phyloP scores from a whole-genome alignment of 192 early-diverging fungal species.

The Coemansia sp. region DNA sequence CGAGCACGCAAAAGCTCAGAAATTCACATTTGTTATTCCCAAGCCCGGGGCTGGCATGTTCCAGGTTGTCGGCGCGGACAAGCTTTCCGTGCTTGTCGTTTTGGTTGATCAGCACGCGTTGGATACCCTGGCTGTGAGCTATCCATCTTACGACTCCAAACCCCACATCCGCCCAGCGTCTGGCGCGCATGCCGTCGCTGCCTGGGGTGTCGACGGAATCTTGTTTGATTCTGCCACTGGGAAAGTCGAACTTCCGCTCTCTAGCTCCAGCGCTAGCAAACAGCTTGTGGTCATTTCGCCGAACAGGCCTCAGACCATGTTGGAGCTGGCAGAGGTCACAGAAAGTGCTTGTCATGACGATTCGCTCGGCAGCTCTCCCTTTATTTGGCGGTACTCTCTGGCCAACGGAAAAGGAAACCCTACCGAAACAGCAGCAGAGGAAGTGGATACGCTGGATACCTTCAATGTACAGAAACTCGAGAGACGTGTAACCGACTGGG shows the following conservation, averaged over 20 bases:
- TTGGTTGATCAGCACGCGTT: constrained; percentile 29
- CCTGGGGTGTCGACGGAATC: constrained; percentile 45
- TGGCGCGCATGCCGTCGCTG: constrained; percentile 12
- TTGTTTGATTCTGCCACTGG: background rate
- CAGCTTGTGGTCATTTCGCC: constrained; percentile 19
- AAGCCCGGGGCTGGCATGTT: constrained; percentile 32
- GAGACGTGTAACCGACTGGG: constrained; percentile 45
- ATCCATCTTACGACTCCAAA: constrained; percentile 13
- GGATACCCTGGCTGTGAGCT: constrained; percentile 36
- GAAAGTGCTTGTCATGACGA: background rate
- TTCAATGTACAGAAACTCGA: constrained; percentile 27
- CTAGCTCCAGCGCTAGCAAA: background rate
- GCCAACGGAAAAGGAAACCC: background rate
- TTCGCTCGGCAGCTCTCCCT: constrained; percentile 9
- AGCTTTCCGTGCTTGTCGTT: constrained; percentile 22
- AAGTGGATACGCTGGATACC: no score
- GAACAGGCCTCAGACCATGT: constrained; percentile 13
- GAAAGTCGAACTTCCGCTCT: constrained; percentile 12
- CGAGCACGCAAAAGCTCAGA: constrained; percentile 39
- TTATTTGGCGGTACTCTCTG: constrained; percentile 27
- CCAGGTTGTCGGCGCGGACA: constrained; percentile 8
- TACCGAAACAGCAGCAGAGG: background rate
- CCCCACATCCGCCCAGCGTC: background rate
- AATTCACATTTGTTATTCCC: constrained; percentile 52
- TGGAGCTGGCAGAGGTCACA: background rate